Conservation (phyloP, 805 yeast genomes). For the Barnettozyma siamensis region DNA sequence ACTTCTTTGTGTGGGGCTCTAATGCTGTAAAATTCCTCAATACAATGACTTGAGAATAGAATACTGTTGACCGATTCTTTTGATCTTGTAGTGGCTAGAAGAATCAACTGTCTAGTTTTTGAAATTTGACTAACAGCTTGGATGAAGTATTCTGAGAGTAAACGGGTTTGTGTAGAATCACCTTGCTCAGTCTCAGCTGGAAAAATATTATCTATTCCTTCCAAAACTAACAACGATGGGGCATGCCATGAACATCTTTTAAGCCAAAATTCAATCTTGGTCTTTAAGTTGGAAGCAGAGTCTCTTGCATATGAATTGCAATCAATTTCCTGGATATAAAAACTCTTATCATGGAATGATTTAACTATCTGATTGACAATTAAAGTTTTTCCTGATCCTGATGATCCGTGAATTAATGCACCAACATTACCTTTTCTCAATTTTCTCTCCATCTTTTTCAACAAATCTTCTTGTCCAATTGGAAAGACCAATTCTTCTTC, state of each 20-base stretch:
- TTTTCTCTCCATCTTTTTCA: slow-evolving; percentile 35
- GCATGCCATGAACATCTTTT: slow-evolving; percentile 64
- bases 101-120: slow-evolving; percentile 39
- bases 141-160: slow-evolving; percentile 57
- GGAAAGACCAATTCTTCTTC: slow-evolving; percentile 22
- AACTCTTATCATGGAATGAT: slow-evolving; percentile 31
- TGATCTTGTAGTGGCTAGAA: slow-evolving; percentile 59
- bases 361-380: slow-evolving; percentile 39
- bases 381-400: slow-evolving; percentile 80
- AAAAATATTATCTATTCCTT: slow-evolving; percentile 69
- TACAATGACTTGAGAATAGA: slow-evolving; percentile 61
- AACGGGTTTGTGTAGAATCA: slow-evolving; percentile 57
- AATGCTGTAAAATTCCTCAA: slow-evolving; percentile 57
- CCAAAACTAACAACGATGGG: slow-evolving; percentile 71
- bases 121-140: slow-evolving; percentile 38
- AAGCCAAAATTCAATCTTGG: slow-evolving; percentile 38
- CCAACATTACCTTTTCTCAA: slow-evolving; percentile 46
- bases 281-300: slow-evolving; percentile 39
- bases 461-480: slow-evolving; percentile 51
- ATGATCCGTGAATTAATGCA: slow-evolving; percentile 59
- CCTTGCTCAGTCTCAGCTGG: slow-evolving; percentile 55
- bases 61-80: slow-evolving; percentile 59
- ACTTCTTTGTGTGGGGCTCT: slow-evolving; percentile 64
- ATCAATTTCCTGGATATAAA: slow-evolving; percentile 43
- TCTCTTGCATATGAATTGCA: slow-evolving; percentile 58